A percentile compares a stretch with the other conserved stretches of the same genome.
These are phyloP conservation scores for Acacia crassicarpa DNA, from an alignment of 306 rosid species.

Conservation along the genomic window DNA sequence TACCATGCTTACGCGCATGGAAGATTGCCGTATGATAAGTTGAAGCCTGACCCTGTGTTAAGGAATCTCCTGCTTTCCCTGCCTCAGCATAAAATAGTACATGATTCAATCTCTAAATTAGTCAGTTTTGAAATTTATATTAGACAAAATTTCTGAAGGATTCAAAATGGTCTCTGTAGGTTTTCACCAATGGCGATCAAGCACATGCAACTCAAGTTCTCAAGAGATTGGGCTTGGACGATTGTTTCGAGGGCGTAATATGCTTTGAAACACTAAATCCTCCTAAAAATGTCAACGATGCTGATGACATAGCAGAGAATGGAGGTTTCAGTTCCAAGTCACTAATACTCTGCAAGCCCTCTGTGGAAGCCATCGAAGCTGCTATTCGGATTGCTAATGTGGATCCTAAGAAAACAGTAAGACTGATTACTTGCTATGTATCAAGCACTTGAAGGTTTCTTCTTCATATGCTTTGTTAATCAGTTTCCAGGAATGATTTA, in stretches of 20 bases:
- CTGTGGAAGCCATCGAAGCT: slow-evolving; percentile 65
- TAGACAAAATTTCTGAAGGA: not conserved
- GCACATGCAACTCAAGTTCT: slow-evolving; percentile 71
- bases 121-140: slow-evolving; percentile 15
- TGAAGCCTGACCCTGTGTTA: slow-evolving; percentile 68
- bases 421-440: slow-evolving; percentile 16
- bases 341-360: slow-evolving; percentile 74
- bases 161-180: slow-evolving; percentile 42
- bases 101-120: not conserved
- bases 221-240: slow-evolving; percentile 65
- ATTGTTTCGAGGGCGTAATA: slow-evolving; percentile 79
- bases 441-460: not conserved
- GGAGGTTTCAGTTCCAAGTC: slow-evolving; percentile 26
- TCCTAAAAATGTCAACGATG: slow-evolving; percentile 23
- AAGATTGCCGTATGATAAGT: slow-evolving; percentile 65
- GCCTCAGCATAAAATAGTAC: slow-evolving; percentile 85
- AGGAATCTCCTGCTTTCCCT: slow-evolving; percentile 82
- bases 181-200: slow-evolving; percentile 82
- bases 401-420: slow-evolving; percentile 68
- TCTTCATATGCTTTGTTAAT: not conserved
- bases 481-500: slow-evolving; percentile 9
- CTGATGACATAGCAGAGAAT: not conserved
- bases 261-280: slow-evolving; percentile 93
- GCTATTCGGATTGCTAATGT: slow-evolving; percentile 62
- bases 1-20: slow-evolving; percentile 80